Conservation (phyloP, 192 early-diverging fungal genomes). For the Diversispora eburnea region DNA sequence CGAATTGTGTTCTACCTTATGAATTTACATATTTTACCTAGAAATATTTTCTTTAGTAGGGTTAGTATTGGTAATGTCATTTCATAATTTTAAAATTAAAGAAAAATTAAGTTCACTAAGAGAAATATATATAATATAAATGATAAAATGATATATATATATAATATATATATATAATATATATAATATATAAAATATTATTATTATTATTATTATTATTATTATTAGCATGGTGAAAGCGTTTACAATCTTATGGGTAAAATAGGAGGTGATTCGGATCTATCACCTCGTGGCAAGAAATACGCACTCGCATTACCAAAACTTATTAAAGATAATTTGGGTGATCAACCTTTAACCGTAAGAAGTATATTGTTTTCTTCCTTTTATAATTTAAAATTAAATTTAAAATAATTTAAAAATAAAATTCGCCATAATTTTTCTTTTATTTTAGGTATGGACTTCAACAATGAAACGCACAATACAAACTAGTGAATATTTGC, state of each 20-base stretch:
- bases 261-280: conserved; percentile 90
- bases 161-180: background rate
- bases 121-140: conserved; percentile 1
- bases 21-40: conserved; percentile 97
- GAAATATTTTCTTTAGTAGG: conserved; percentile 87
- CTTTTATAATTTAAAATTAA: background rate
- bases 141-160: too few species aligned
- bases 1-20: conserved; percentile 98
- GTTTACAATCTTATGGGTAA: conserved; percentile 89
- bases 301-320: conserved; percentile 85
- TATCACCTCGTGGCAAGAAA: conserved; percentile 80
- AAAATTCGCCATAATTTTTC: conserved; percentile 16
- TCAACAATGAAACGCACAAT: conserved; percentile 92
- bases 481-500: conserved; percentile 76
- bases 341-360: conserved; percentile 67
- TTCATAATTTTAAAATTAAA: background rate
- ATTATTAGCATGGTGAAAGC: conserved; percentile 80
- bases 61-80: conserved; percentile 31
- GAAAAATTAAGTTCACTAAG: too few species aligned
- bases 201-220: background rate
- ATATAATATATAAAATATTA: background rate
- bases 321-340: conserved; percentile 72
- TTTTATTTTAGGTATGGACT: conserved; percentile 74
- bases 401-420: background rate
- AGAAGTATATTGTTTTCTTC: conserved; percentile 10